Base-by-base conservation (phyloP, 345 rosid species). In the Gossypium sturtianum region DNA sequence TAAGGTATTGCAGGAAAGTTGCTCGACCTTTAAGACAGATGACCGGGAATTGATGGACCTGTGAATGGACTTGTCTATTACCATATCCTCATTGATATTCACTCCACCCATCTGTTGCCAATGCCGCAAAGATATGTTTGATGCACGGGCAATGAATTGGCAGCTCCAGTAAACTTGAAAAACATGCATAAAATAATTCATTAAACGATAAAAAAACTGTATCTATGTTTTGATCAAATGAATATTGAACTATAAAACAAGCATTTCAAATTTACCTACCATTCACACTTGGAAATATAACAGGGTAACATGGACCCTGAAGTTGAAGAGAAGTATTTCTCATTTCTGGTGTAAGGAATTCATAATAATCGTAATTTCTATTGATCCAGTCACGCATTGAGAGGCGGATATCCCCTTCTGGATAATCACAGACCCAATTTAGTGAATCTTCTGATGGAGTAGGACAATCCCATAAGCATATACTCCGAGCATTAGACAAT, bases 81-180 rank as follows among this genome's bases (percentile, higher is more conserved):
- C 70, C 79, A 93, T 91, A 76, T 88, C 93, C 73, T 91, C 97
- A 65, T 84, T 87, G 85, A 95, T 93, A 61, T 80, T 82, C 71
- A 91, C 94, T 80, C 98, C 99, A 75, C 96, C 93, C 98, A 95
- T 91, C 85, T 87, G 94, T 80, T 88, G 87, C 98, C 99, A 95
- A 77, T 93, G 96, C 74, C 86, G 89, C 81, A 93, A 56, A 7
- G 99, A 95, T 48, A 83, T 74, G 77, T 95, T 95, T 44, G 99
- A 93, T 74, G 93, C 89, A 70, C 89, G 96, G 25, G 97, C 97
- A 58, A 95, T 83, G 76, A 83, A 91, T 77, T 95, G 97, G 77
- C 99, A 95, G 85, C 91, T 95, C 99, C 98, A 95, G 66, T 89
- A 90, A 75, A 95, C 97, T 95, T 88, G n/a, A 25, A 12, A 76